phyloP scores from a whole-genome alignment of 2,329 filamentous ascomycete species.

The Trichothecium sympodiale region DNA sequence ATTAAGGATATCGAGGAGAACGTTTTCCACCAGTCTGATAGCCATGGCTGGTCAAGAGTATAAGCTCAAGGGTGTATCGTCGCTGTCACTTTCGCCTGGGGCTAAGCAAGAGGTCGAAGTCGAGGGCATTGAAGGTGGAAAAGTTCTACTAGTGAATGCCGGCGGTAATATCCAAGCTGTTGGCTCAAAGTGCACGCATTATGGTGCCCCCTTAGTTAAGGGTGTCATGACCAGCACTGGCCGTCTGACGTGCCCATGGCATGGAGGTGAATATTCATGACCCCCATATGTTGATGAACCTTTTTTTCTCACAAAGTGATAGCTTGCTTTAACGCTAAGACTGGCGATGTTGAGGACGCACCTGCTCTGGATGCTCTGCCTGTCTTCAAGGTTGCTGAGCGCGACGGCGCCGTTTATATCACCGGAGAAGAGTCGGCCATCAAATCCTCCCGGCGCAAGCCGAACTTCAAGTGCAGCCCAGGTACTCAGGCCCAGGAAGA shows the following conservation, averaged over 20 bases:
- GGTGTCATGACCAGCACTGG: constrained; percentile 77
- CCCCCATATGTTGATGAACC: not conserved
- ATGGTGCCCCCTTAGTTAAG: constrained; percentile 79
- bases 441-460: constrained; percentile 62
- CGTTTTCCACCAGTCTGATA: constrained; percentile 6
- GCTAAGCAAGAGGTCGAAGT: constrained; percentile 86
- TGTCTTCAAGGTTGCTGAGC: constrained; percentile 71
- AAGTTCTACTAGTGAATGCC: constrained; percentile 75
- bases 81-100: constrained; percentile 63
- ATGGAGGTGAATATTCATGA: constrained; percentile 59
- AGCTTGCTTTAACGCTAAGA: constrained; percentile 88
- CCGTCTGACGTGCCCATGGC: constrained; percentile 87
- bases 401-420: constrained; percentile 75
- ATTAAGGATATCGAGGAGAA: no score
- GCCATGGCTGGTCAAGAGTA: constrained; percentile 45
- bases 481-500: constrained; percentile 36
- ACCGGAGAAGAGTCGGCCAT: constrained; percentile 68
- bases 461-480: constrained; percentile 61
- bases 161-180: constrained; percentile 68
- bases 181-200: constrained; percentile 80
- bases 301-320: constrained; percentile 1
- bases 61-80: constrained; percentile 66
- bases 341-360: constrained; percentile 90
- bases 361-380: constrained; percentile 80
- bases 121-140: constrained; percentile 76